Conservation (phyloP, 768 basidiomycete species). For the Boletus fagicola region DNA sequence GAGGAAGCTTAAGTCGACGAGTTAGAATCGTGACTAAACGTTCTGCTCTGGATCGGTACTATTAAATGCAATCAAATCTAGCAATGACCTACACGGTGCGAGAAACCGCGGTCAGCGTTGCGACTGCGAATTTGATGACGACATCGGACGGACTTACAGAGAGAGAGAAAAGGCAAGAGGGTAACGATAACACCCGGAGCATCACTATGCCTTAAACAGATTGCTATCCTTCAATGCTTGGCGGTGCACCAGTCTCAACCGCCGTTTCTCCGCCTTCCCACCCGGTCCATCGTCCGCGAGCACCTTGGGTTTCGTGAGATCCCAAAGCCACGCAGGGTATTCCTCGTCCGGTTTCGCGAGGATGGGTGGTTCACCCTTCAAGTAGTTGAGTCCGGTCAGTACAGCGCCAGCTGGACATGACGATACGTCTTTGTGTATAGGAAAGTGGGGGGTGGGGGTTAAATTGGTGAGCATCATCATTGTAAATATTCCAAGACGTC, state of each 20-base stretch:
- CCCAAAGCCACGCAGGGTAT: constrained; percentile 92
- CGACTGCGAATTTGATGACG: neutral
- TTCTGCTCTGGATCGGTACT: too few relatives aligned
- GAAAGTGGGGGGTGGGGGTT: too few relatives aligned
- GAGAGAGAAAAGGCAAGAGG: too few relatives aligned
- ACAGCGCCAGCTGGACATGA: constrained; percentile 73
- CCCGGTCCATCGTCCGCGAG: constrained; percentile 72
- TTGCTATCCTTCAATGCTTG: constrained; percentile 78
- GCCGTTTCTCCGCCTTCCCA: constrained; percentile 57
- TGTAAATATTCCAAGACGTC: neutral
- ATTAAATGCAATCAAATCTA: neutral
- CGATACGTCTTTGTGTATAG: constrained; percentile 37
- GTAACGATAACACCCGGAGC: neutral
- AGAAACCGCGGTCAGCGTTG: neutral
- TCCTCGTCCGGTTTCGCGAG: constrained; percentile 76
- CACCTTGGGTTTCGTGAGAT: constrained; percentile 57
- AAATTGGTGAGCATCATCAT: neutral
- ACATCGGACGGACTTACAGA: neutral
- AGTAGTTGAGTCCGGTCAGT: constrained; percentile 75
- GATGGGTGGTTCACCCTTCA: constrained; percentile 79
- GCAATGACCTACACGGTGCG: neutral
- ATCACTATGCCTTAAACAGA: constrained; percentile 78
- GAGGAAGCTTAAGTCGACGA: constrained; percentile 20
- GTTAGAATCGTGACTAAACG: neutral
- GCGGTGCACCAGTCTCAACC: constrained; percentile 59